These are phyloP conservation scores for Mucor indicus DNA, from an alignment of 371 early-diverging fungal species.

Conservation along the genomic window DNA sequence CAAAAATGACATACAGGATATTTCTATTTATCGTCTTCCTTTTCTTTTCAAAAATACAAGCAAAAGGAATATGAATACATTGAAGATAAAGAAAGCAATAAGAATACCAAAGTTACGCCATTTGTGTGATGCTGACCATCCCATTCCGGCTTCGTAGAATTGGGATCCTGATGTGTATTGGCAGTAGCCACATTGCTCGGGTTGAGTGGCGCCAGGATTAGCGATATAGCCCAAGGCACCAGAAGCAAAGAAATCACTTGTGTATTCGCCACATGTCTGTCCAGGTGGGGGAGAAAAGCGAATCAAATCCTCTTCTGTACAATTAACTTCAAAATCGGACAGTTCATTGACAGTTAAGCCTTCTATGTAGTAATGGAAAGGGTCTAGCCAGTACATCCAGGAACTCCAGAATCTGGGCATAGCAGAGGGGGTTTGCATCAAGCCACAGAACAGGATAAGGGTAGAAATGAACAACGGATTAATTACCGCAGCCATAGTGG, in stretches of 20 bases:
- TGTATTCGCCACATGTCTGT: slow-evolving; percentile 56
- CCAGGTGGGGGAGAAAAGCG: slow-evolving; percentile 51
- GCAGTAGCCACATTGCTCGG: slow-evolving; percentile 55
- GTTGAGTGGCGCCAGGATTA: slow-evolving; percentile 34
- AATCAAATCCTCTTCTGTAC: slow-evolving; percentile 41
- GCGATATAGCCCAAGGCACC: slow-evolving; percentile 54
- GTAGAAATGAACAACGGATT: slow-evolving; percentile 59
- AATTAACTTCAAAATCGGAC: slow-evolving; percentile 35
- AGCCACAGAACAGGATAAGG: slow-evolving; percentile 59
- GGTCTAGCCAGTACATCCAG: slow-evolving; percentile 70
- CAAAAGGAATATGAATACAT: slow-evolving; percentile 29
- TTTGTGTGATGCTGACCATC: slow-evolving; percentile 39
- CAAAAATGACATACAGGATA: too few relatives aligned
- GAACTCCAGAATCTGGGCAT: slow-evolving; percentile 67
- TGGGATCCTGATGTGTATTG: slow-evolving; percentile 49
- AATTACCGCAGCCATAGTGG: slow-evolving; percentile 53
- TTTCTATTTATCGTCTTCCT: slow-evolving; percentile 10
- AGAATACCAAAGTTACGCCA: slow-evolving; percentile 71
- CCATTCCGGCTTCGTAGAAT: slow-evolving; percentile 26
- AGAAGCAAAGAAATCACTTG: slow-evolving; percentile 35
- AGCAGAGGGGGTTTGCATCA: slow-evolving; percentile 47
- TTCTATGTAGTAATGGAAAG: slow-evolving; percentile 65
- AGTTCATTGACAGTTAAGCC: slow-evolving; percentile 63
- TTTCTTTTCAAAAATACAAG: slow-evolving; percentile 15
- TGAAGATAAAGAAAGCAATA: slow-evolving; percentile 44